Conservation (phyloP, 345 rosid species). For the Euphorbia pulcherrima region DNA sequence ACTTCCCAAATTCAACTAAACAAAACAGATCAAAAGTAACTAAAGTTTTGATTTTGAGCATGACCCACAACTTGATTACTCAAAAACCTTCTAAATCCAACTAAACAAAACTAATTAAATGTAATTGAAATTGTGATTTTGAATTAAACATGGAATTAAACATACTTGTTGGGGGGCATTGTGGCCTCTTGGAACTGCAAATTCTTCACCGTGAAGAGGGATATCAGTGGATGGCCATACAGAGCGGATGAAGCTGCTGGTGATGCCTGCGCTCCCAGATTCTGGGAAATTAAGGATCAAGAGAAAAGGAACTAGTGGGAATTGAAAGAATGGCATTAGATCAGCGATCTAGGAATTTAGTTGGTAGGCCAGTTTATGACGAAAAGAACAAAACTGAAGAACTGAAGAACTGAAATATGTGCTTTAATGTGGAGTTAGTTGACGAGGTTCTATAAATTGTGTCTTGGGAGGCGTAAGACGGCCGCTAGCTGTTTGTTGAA, state of each 20-base stretch:
- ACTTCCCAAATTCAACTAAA: background rate
- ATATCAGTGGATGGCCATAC: constrained; percentile 33
- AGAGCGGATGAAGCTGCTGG: constrained; percentile 40
- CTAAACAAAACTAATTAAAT: too few relatives aligned
- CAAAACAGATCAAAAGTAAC: too few relatives aligned
- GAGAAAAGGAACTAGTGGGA: background rate
- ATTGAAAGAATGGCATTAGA: constrained; percentile 4
- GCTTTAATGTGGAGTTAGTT: background rate
- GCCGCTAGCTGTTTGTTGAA: background rate
- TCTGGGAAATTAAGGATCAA: background rate
- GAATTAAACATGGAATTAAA: background rate
- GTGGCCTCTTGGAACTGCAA: constrained; percentile 36
- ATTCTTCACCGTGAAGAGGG: constrained; percentile 38
- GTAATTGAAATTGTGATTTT: background rate
- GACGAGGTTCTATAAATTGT: background rate
- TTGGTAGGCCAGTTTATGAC: background rate
- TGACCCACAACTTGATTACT: too few relatives aligned
- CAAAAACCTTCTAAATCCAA: too few relatives aligned
- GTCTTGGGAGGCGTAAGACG: background rate
- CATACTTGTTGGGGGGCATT: constrained; percentile 48
- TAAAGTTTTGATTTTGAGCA: too few relatives aligned
- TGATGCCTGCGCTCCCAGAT: constrained; percentile 26
- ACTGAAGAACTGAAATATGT: background rate
- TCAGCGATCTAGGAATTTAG: background rate
- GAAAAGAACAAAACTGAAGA: background rate